These are phyloP conservation scores for Tephrocybe sp. DNA, from an alignment of 768 basidiomycete species.

Conservation along the genomic window DNA sequence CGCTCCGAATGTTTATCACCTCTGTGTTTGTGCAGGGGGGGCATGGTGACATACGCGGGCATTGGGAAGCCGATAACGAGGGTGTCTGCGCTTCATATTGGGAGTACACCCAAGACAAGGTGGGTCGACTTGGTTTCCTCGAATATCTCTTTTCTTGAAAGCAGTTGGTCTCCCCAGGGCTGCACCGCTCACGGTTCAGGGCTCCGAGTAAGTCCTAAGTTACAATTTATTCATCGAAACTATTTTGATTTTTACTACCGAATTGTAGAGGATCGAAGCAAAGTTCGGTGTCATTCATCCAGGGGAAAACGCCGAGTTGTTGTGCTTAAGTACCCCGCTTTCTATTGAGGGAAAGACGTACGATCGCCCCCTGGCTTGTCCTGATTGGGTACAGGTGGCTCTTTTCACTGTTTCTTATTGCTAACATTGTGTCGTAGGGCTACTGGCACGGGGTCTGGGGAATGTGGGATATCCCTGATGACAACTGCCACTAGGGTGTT, in stretches of 20 bases:
- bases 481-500: background rate
- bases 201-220: slow-evolving; percentile 4
- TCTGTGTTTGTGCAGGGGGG: background rate
- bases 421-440: background rate
- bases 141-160: background rate
- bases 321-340: slow-evolving; percentile 11
- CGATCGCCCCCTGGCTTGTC: slow-evolving; percentile 10
- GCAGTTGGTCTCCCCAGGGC: background rate
- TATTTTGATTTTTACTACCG: background rate
- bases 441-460: slow-evolving; percentile 12
- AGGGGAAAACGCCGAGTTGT: slow-evolving; percentile 4
- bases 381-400: slow-evolving; percentile 7
- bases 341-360: slow-evolving; percentile 6
- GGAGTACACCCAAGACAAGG: slow-evolving; percentile 11
- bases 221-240: background rate
- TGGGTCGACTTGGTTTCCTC: background rate
- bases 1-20: background rate
- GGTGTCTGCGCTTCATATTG: slow-evolving; percentile 10
- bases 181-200: slow-evolving; percentile 13
- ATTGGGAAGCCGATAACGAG: slow-evolving; percentile 12
- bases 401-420: background rate
- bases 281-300: slow-evolving; percentile 7
- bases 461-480: slow-evolving; percentile 13
- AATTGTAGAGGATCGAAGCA: slow-evolving; percentile 10
- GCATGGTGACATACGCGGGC: background rate